Base-by-base conservation (phyloP, 306 rosid species). In the peach (Prunus persica) region DNA sequence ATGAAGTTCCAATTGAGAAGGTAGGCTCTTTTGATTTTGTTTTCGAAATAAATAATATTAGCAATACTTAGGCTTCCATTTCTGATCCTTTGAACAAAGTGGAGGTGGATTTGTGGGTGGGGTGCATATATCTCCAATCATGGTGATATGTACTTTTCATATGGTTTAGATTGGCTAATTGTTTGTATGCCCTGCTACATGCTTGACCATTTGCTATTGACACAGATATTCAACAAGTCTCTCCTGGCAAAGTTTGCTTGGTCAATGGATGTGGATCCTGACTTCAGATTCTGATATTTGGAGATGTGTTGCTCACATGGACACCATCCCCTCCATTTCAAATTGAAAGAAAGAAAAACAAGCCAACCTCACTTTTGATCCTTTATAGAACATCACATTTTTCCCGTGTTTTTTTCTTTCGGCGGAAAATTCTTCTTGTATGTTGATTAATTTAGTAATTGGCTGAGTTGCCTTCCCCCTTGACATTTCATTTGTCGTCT, bases 201-300 rank as follows among this genome's bases (percentile, higher is more conserved):
- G 32, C 18, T 52, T 45, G 20, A 55, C 49, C 46, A 18, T 73
- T 32, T 52, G 24, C 71, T 11, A 30, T 74, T 66, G 22, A 24
- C 46, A 64, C 91, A 93, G 98, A 90, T 94, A 58, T 94, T 94
- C 91, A 92, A 88, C 87, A 92, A 92, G 79, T 82, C 97, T 85
- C 91, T 87, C 75, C 84, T 92, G 82, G 96, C 92, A 16, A 94
- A 94, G 72, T 94, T 94, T 80, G 71, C 88, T 65, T 92, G 98
- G 98, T 84, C 98, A 72, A 94, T 94, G 98, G 95, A 92, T 66
- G 98, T 89, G 55, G 96, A 94, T 77, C 98, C 98, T 10, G 97
- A 88, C 60, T 94, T 92, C 86, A 92, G 96, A 89, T 94, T 94
- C 93, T 94, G 90, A 94, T 75, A 79, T 65, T 60, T 73, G 54